These are phyloP conservation scores for Fraxinus floribunda DNA, from an alignment of 305 asterid species.

Conservation along the genomic window DNA sequence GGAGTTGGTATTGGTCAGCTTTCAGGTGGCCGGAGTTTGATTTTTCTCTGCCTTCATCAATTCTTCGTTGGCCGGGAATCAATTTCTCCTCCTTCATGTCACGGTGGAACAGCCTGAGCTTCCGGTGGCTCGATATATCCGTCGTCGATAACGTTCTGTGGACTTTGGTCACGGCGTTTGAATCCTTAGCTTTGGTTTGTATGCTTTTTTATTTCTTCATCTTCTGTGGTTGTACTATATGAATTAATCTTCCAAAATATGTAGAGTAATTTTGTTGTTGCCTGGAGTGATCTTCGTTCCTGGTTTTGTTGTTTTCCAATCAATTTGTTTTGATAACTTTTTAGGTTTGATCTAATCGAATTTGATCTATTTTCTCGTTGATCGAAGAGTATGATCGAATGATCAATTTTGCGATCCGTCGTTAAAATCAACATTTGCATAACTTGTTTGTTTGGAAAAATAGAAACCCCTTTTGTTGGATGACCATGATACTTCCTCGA, in stretches of 20 bases:
- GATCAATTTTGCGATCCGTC: not conserved
- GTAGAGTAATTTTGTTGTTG: not conserved
- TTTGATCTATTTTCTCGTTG: not conserved
- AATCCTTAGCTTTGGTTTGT: constrained; percentile 1
- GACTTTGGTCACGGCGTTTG: constrained; percentile 7
- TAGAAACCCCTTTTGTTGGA: too few relatives aligned
- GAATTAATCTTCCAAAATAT: not conserved
- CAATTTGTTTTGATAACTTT: not conserved
- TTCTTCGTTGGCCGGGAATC: constrained; percentile 6
- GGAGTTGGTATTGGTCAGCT: constrained; percentile 5
- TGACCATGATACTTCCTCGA: not conserved
- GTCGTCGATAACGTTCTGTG: constrained; percentile 5
- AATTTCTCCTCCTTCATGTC: not conserved
- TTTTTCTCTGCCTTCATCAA: not conserved
- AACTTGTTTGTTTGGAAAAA: not conserved
- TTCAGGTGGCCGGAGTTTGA: constrained; percentile 8
- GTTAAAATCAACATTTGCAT: not conserved
- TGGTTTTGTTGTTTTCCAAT: not conserved
- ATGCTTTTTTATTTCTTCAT: constrained; percentile 16
- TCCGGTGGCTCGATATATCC: constrained; percentile 2
- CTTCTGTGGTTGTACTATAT: constrained; percentile 14
- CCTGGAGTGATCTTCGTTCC: not conserved
- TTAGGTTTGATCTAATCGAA: not conserved
- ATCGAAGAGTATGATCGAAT: not conserved
- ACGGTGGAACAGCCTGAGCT: not conserved